Percentiles rank a stretch among this genome's conserved stretches.
Evolutionary conservation across 2,329 filamentous ascomycete genomes (phyloP).

Genomic region (Thermochaetoides dissita): DNA sequence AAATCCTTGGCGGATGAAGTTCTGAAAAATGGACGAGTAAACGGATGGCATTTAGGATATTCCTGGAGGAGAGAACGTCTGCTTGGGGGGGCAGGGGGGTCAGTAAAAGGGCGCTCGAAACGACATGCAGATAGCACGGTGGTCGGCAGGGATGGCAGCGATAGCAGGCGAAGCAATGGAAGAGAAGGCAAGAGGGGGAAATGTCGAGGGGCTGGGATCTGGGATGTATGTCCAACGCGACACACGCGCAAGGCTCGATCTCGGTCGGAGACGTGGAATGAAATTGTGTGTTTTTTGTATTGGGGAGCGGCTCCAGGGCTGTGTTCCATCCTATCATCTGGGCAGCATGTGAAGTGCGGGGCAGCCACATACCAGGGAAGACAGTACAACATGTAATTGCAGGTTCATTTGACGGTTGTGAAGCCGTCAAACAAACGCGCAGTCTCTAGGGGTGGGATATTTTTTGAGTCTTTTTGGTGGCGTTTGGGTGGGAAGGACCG

Average conservation of each 20-base stretch:
- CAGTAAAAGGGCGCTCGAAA: not conserved
- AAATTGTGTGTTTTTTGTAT: too few relatives aligned
- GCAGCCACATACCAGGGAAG: conserved; percentile 44
- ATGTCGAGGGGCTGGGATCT: too few relatives aligned
- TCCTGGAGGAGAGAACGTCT: conserved; percentile 46
- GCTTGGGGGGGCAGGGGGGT: conserved; percentile 5
- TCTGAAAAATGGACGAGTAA: conserved; percentile 55
- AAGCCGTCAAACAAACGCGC: conserved; percentile 90
- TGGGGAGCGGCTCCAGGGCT: too few relatives aligned
- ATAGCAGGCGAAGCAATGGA: not conserved
- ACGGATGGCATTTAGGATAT: conserved; percentile 81
- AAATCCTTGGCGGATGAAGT: conserved; percentile 93
- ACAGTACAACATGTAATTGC: conserved; percentile 51
- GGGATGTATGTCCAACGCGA: too few relatives aligned
- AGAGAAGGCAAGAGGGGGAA: too few relatives aligned
- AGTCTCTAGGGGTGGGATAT: conserved; percentile 11
- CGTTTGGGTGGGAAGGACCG: not conserved
- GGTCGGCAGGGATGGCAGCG: too few relatives aligned
- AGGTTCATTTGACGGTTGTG: conserved; percentile 96
- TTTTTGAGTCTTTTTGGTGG: conserved; percentile 8
- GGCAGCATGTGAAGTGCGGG: too few relatives aligned
- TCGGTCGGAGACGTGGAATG: too few relatives aligned
- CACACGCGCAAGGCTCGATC: too few relatives aligned
- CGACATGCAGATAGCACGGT: not conserved
- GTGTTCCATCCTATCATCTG: too few relatives aligned